These are phyloP conservation scores for Cordyceps cateniannulata DNA, from an alignment of 2,329 filamentous ascomycete species.

Conservation along the genomic window DNA sequence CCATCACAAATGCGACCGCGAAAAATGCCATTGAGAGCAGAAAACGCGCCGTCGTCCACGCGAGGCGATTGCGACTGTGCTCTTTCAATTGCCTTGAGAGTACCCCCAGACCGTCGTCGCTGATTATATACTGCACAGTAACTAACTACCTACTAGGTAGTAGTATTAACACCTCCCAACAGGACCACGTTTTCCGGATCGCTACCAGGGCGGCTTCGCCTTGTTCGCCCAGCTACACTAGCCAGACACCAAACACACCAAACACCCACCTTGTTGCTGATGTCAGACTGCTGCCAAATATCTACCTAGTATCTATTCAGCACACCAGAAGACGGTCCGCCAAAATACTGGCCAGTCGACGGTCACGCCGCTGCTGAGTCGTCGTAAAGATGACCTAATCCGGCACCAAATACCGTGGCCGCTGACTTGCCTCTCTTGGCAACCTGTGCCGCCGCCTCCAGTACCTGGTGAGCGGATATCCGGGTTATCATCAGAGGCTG, in stretches of 20 bases:
- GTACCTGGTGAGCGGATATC: not conserved
- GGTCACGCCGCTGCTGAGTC: no score
- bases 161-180: not conserved
- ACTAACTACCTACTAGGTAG: no score
- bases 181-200: not conserved
- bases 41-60: not conserved
- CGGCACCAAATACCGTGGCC: not conserved
- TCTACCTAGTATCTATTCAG: not conserved
- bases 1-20: not conserved
- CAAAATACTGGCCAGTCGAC: no score
- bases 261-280: not conserved
- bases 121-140: not conserved
- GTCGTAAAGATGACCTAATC: conserved; percentile 9
- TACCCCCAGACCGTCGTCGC: not conserved
- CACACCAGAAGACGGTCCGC: not conserved
- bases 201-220: not conserved
- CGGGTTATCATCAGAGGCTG: not conserved
- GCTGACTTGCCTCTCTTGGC: conserved; percentile 9
- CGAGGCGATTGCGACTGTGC: no score
- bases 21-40: not conserved
- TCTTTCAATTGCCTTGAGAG: not conserved
- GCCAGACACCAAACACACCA: not conserved
- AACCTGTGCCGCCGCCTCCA: not conserved
- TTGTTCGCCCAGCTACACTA: not conserved
- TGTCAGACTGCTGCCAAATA: conserved; percentile 2